Evolutionary conservation across 1,139 yeast genomes (phyloP).

Genomic region (Kurtzmaniella quercitrusa): DNA sequence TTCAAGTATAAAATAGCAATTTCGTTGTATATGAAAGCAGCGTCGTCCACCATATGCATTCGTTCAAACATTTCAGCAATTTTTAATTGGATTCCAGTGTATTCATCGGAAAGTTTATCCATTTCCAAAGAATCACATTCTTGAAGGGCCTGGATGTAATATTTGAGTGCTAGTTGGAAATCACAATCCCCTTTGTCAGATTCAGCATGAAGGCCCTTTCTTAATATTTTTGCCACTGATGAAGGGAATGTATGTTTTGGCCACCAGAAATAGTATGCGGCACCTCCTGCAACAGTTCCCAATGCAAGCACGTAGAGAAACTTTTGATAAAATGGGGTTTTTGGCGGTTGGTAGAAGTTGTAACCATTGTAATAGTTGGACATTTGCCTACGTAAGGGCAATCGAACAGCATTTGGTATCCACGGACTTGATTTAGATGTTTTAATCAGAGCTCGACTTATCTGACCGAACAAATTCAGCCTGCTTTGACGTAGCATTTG

Average conservation of each 20-base stretch:
- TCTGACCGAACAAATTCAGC: no score
- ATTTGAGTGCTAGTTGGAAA: conserved; percentile 61
- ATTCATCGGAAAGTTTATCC: conserved; percentile 43
- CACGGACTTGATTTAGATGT: no score
- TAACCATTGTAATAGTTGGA: conserved; percentile 3
- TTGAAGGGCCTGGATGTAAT: conserved; percentile 57
- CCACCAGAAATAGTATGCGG: conserved; percentile 54
- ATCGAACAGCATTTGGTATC: no score
- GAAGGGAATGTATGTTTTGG: conserved; percentile 54
- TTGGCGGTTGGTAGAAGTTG: conserved; percentile 11
- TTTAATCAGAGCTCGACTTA: no score
- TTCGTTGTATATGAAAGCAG: conserved; percentile 63
- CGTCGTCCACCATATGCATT: conserved; percentile 56
- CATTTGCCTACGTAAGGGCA: neutral
- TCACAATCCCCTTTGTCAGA: conserved; percentile 64
- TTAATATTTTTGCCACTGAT: conserved; percentile 61
- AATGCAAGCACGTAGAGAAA: conserved; percentile 23
- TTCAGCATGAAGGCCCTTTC: conserved; percentile 84
- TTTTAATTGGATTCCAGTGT: conserved; percentile 81
- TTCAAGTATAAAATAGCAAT: conserved; percentile 60
- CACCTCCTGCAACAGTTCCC: conserved; percentile 27
- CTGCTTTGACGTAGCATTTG: no score
- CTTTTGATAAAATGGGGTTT: conserved; percentile 18
- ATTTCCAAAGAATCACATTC: conserved; percentile 41
- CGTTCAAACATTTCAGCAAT: conserved; percentile 83